Evolutionary conservation across 306 rosid species (phyloP), one percentile per base, ranked within the genome.

Genomic region (Inga leiocalycina): DNA sequence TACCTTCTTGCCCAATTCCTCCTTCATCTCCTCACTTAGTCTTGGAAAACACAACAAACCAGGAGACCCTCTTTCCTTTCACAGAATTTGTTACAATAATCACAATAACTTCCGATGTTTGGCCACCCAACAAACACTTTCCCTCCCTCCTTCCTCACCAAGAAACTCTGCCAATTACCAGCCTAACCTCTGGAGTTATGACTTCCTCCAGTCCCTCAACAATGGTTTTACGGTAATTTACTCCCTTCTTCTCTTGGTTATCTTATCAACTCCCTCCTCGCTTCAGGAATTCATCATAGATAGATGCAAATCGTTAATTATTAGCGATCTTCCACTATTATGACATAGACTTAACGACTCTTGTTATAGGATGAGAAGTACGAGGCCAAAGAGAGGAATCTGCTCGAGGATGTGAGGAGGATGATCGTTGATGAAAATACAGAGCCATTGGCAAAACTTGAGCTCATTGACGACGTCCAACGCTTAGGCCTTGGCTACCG

Each of bases 111-210:
- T 85, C 54, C 82, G 24, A 74, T 83, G 88, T 68, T 48, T 41
- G 0, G 80, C 86, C 16, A 59, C 6, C 82, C 8, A 76, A 30
- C 61, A 12, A 3, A 6, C 16, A 1, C 59, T 61, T 68, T 59
- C 85, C 27, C 64, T 56, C 64, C 56, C 27, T 7, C 75, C 54
- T 22, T 44, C 37, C 13, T 48, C 75, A 27, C 44, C 68, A 35
- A 85, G 89, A 78, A 81, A 76, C 49, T 86, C 90, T 4, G 86
- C 87, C 35, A 86, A 86, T 86, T 91, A 91, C 88, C 84, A 82
- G 32, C 90, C 91, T 0, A 86, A 51, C 61, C 7, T 75, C 59
- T 91, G 92, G 94, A 82, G 24, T 75, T 80, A 84, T 67, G 87
- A 91, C 39, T 86, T 75, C 80, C 52, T 91, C 61, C 91, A 84